A percentile compares a stretch with the other conserved stretches of the same genome.
These are phyloP conservation scores for Protoeuglena noctilucae DNA, from an alignment of 139 green algal species.

Conservation along the genomic window DNA sequence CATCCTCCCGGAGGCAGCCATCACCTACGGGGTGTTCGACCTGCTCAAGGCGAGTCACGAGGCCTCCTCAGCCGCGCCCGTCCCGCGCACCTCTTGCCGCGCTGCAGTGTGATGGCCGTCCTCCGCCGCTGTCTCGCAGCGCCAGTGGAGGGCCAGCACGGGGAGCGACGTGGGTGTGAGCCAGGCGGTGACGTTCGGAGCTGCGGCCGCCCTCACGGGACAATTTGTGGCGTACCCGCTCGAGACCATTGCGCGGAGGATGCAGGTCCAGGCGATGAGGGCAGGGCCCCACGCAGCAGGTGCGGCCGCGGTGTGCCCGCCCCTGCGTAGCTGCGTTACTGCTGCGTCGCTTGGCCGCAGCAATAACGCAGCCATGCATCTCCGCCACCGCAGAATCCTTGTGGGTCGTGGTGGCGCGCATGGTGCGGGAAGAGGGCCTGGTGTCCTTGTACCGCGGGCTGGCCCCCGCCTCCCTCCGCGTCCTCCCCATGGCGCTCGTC, in stretches of 20 bases:
- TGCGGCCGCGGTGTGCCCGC: neutral
- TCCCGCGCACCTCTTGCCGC: no score
- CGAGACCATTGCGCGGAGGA: conserved; percentile 44
- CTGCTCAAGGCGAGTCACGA: conserved; percentile 42
- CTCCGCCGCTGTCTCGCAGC: no score
- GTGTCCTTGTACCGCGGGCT: conserved; percentile 37
- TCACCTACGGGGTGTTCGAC: conserved; percentile 69
- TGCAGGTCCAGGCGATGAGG: conserved; percentile 24
- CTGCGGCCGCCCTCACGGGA: conserved; percentile 34
- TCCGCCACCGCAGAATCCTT: no score
- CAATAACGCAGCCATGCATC: neutral
- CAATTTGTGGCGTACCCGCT: conserved; percentile 60
- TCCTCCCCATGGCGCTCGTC: conserved; percentile 59
- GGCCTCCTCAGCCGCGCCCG: no score
- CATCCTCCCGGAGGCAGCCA: conserved; percentile 68
- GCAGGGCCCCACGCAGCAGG: neutral
- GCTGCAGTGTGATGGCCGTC: no score
- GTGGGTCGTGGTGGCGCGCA: conserved; percentile 1
- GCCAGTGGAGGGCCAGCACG: no score
- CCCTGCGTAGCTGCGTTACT: neutral
- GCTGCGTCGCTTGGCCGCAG: neutral
- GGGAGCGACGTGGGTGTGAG: conserved; percentile 32
- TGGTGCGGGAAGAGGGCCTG: conserved; percentile 21
- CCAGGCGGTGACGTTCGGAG: conserved; percentile 25
- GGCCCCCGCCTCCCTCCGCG: conserved; percentile 41